Evolutionary conservation across 495 filamentous ascomycete species (phyloP).

Genomic region (Penicillium psychrofluorescens): DNA sequence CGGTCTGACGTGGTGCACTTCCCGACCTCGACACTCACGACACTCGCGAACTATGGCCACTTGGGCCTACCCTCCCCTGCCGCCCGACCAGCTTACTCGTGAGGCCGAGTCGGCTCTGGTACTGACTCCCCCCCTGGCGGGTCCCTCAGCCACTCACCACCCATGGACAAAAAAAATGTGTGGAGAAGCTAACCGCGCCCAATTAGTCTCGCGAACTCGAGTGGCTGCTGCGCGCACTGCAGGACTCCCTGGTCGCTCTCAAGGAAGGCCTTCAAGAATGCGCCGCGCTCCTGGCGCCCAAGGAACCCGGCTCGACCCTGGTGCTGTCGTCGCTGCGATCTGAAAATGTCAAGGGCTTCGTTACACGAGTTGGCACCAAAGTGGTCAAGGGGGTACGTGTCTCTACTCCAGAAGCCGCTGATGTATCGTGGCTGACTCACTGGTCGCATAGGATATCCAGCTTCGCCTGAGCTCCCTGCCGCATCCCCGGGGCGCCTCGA

Average conservation of each 20-base stretch:
- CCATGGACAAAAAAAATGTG: neutral
- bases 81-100: constrained; percentile 53
- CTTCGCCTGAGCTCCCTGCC: constrained; percentile 42
- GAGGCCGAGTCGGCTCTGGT: constrained; percentile 65
- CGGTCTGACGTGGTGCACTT: neutral
- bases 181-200: constrained; percentile 19
- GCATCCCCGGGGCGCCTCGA: constrained; percentile 33
- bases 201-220: constrained; percentile 66
- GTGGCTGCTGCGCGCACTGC: constrained; percentile 78
- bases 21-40: neutral
- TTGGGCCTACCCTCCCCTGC: constrained; percentile 67
- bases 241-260: constrained; percentile 67
- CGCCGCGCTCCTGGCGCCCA: constrained; percentile 69
- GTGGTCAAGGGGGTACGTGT: constrained; percentile 67
- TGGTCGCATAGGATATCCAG: constrained; percentile 37
- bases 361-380: constrained; percentile 72
- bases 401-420: no score
- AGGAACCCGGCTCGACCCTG: constrained; percentile 77
- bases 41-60: constrained; percentile 56
- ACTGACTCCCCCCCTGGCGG: neutral
- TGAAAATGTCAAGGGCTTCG: constrained; percentile 84
- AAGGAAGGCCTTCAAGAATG: constrained; percentile 87
- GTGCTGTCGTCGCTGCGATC: constrained; percentile 80
- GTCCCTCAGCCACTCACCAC: no score
- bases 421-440: no score